Conservation (phyloP, 371 early-diverging fungal genomes). For the Mortierella sp. region DNA sequence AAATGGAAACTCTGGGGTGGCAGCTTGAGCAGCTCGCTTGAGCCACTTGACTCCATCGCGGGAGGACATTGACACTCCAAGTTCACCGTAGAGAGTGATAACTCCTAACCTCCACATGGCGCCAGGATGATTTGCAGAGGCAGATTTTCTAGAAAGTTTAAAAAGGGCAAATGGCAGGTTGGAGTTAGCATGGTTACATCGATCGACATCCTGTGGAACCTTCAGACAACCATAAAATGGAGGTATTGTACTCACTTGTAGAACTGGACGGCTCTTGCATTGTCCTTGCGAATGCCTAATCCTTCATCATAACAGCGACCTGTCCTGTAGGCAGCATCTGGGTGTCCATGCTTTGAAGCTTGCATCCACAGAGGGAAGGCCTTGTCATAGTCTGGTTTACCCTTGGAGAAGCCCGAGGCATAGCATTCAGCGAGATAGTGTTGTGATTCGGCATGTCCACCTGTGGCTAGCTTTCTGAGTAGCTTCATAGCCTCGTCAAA, state of each 20-base stretch:
- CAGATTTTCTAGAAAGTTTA: constrained; percentile 67
- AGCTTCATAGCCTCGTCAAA: constrained; percentile 71
- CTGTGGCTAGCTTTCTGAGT: constrained; percentile 66
- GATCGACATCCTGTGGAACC: too few relatives aligned
- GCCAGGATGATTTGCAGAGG: constrained; percentile 76
- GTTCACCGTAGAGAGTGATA: constrained; percentile 77
- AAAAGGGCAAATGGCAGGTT: constrained; percentile 14
- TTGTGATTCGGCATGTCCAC: constrained; percentile 74
- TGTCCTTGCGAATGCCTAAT: constrained; percentile 67
- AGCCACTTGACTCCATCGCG: constrained; percentile 88
- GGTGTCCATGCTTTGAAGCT: constrained; percentile 75
- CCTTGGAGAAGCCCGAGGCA: constrained; percentile 69
- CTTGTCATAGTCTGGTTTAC: constrained; percentile 76
- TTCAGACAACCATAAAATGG: too few relatives aligned
- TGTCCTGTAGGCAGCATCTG: constrained; percentile 76
- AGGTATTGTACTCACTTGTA: constrained; percentile 61
- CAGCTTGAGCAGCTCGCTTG: constrained; percentile 79
- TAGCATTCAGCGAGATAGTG: constrained; percentile 72
- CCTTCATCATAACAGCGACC: constrained; percentile 80
- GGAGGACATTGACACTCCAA: constrained; percentile 68
- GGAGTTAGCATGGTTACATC: constrained; percentile 26
- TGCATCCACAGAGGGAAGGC: constrained; percentile 76
- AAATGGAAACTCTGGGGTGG: constrained; percentile 79
- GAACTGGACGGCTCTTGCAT: constrained; percentile 73
- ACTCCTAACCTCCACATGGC: constrained; percentile 80